phyloP scores from a whole-genome alignment of 1,284 basidiomycete species.

The Cutaneotrichosporon mucoides region DNA sequence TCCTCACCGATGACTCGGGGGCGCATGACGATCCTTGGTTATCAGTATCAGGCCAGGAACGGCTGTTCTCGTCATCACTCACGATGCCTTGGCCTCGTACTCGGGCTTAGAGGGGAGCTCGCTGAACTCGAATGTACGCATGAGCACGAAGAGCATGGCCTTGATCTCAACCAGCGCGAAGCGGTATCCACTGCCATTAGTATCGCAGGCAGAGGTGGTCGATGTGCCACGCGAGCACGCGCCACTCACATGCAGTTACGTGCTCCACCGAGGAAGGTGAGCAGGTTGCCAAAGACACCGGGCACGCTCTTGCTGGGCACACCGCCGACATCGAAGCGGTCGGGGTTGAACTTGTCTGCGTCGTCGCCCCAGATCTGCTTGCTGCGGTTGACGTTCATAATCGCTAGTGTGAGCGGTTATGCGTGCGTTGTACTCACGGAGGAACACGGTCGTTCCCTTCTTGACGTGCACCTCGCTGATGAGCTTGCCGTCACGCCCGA shows the following conservation, averaged over 20 bases:
- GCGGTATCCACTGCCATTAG: slow-evolving; percentile 62
- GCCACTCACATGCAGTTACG: slow-evolving; percentile 58
- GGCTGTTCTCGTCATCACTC: slow-evolving; percentile 14
- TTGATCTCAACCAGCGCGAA: slow-evolving; percentile 67
- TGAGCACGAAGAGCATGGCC: slow-evolving; percentile 57
- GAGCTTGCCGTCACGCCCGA: slow-evolving; percentile 44
- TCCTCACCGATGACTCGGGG: slow-evolving; percentile 41
- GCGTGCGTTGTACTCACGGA: slow-evolving; percentile 31
- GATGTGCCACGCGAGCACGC: background rate
- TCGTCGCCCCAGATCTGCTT: slow-evolving; percentile 64
- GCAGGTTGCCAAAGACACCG: slow-evolving; percentile 60
- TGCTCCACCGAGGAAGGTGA: slow-evolving; percentile 67
- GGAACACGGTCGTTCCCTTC: slow-evolving; percentile 39
- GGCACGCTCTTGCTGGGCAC: slow-evolving; percentile 52
- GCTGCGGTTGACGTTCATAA: slow-evolving; percentile 59
- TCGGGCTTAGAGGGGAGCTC: slow-evolving; percentile 45
- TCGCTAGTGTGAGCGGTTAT: slow-evolving; percentile 33
- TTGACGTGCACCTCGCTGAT: slow-evolving; percentile 38
- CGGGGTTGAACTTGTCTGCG: slow-evolving; percentile 57
- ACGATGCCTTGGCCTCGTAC: slow-evolving; percentile 40
- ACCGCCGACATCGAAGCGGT: slow-evolving; percentile 21
- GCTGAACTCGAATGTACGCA: slow-evolving; percentile 59
- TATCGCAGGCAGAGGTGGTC: slow-evolving; percentile 24
- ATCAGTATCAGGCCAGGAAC: background rate
- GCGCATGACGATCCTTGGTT: slow-evolving; percentile 44